Conservation (phyloP, 2,329 filamentous ascomycete species). For the Ustulina deusta region DNA sequence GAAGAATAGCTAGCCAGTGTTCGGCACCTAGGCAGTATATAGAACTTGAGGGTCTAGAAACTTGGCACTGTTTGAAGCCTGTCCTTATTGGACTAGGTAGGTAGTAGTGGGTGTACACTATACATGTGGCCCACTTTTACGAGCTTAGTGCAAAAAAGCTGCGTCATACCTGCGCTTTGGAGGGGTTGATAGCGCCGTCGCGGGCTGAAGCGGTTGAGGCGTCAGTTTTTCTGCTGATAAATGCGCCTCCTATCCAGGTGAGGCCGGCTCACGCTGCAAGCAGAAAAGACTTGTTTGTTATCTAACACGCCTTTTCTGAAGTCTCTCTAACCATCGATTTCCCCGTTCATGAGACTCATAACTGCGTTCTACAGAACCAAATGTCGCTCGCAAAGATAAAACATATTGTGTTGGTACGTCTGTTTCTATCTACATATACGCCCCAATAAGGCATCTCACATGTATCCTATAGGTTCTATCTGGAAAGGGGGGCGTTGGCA, state of each 20-base stretch:
- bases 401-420: constrained; percentile 78
- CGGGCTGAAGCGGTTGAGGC: constrained; percentile 18
- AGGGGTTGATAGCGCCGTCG: constrained; percentile 29
- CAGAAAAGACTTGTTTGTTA: constrained; percentile 10
- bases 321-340: background rate
- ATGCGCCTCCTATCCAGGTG: constrained; percentile 38
- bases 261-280: constrained; percentile 9
- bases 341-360: background rate
- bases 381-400: constrained; percentile 80
- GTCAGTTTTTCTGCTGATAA: constrained; percentile 40
- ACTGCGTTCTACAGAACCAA: constrained; percentile 31
- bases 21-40: too few species aligned
- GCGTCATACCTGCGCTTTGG: constrained; percentile 32
- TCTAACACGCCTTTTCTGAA: background rate
- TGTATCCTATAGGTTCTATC: constrained; percentile 74
- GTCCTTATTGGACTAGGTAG: too few species aligned
- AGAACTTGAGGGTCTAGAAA: background rate
- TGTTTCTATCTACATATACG: constrained; percentile 21
- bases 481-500: constrained; percentile 97
- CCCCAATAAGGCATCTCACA: constrained; percentile 19
- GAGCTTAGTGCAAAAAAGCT: constrained; percentile 13
- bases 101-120: too few species aligned
- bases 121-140: background rate
- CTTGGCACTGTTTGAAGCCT: background rate
- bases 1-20: too few species aligned